Evolutionary conservation across 2,329 filamentous ascomycete species (phyloP).

Genomic region (Xylaria digitata): DNA sequence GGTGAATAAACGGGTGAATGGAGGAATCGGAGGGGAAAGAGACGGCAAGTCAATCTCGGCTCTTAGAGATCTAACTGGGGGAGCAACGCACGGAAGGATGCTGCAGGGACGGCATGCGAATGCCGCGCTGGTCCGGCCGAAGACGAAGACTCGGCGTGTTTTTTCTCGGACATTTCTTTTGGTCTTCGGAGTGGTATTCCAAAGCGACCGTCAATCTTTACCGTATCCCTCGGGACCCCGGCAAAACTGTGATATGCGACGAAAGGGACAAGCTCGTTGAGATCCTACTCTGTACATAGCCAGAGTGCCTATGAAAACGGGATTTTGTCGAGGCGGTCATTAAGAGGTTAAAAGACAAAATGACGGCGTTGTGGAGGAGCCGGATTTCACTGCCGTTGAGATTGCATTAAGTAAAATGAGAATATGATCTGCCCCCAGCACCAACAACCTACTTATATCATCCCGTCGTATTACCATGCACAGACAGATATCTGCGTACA

Average conservation of each 20-base stretch:
- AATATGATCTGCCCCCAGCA: slow-evolving; percentile 23
- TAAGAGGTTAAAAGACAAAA: slow-evolving; percentile 7
- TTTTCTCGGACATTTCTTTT: slow-evolving; percentile 58
- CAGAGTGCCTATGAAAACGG: slow-evolving; percentile 6
- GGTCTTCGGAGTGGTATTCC: slow-evolving; percentile 33
- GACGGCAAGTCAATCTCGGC: slow-evolving; percentile 14
- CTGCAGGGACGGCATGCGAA: slow-evolving; percentile 58
- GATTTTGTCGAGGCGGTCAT: slow-evolving; percentile 24
- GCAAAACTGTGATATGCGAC: slow-evolving; percentile 19
- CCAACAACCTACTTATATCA: slow-evolving; percentile 33
- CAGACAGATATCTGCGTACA: slow-evolving; percentile 8
- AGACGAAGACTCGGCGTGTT: slow-evolving; percentile 57
- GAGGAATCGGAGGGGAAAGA: slow-evolving; percentile 4
- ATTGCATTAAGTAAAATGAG: slow-evolving; percentile 28
- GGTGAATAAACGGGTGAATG: slow-evolving; percentile 5
- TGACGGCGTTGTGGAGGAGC: slow-evolving; percentile 18
- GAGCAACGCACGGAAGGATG: slow-evolving; percentile 63
- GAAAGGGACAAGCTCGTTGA: slow-evolving; percentile 19
- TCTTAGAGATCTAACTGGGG: slow-evolving; percentile 36
- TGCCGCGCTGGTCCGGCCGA: slow-evolving; percentile 54
- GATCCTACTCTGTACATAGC: slow-evolving; percentile 32
- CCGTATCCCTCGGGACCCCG: slow-evolving; percentile 13
- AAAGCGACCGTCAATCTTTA: slow-evolving; percentile 16
- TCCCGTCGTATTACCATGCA: slow-evolving; percentile 34
- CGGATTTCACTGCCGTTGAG: slow-evolving; percentile 20